Evolutionary conservation across 2,329 filamentous ascomycete genomes (phyloP).

Genomic region (Aspergillus sp.): DNA sequence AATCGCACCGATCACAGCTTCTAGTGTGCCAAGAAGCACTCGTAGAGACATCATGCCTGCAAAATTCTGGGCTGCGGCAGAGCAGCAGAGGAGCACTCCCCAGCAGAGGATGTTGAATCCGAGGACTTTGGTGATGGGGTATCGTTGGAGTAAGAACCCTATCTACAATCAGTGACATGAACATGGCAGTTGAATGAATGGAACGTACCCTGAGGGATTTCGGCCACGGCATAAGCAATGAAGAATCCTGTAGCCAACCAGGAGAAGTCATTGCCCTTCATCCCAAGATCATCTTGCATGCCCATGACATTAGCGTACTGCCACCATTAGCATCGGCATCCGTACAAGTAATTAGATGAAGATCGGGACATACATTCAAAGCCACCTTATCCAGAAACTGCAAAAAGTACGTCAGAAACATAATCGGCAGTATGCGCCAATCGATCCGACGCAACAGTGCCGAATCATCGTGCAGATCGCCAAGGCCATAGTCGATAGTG

Average conservation of each 20-base stretch:
- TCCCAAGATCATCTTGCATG: slow-evolving; percentile 55
- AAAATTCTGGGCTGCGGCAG: slow-evolving; percentile 52
- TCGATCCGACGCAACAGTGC: slow-evolving; percentile 59
- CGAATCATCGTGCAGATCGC: slow-evolving; percentile 42
- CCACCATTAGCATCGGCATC: neutral
- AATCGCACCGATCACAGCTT: slow-evolving; percentile 37
- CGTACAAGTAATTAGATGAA: no score
- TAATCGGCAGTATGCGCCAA: slow-evolving; percentile 60
- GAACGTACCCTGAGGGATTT: slow-evolving; percentile 59
- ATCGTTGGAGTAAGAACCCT: slow-evolving; percentile 61
- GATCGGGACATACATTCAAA: slow-evolving; percentile 52
- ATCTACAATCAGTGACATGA: neutral
- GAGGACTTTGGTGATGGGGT: slow-evolving; percentile 64
- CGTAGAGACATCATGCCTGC: slow-evolving; percentile 57
- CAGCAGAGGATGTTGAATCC: slow-evolving; percentile 60
- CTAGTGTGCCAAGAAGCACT: slow-evolving; percentile 59
- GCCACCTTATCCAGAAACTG: slow-evolving; percentile 67
- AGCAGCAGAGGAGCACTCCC: slow-evolving; percentile 49
- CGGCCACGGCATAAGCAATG: slow-evolving; percentile 61
- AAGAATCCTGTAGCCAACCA: slow-evolving; percentile 65
- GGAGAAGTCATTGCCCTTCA: slow-evolving; percentile 63
- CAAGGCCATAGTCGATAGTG: slow-evolving; percentile 26
- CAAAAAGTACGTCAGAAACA: slow-evolving; percentile 64
- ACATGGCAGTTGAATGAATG: neutral
- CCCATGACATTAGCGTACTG: slow-evolving; percentile 70